Percentiles rank a stretch among this genome's conserved stretches.
These are phyloP conservation scores for Annulohypoxylon stygium DNA, from an alignment of 495 filamentous ascomycete genomes.

Conservation along the genomic window DNA sequence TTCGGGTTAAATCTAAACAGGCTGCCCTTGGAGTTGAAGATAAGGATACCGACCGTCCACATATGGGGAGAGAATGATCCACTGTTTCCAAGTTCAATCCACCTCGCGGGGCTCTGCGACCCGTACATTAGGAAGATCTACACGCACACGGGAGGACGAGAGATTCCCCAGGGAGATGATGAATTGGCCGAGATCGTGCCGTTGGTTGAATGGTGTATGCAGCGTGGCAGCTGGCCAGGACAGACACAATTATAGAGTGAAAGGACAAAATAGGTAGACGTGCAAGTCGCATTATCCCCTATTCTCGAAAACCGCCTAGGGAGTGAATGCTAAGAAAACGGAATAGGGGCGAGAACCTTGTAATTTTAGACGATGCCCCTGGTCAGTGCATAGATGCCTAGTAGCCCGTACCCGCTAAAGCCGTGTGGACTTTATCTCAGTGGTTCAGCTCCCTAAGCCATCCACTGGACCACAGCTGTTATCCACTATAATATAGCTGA, in stretches of 20 bases:
- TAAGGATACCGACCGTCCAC: slow-evolving; percentile 73
- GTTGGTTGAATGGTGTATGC: slow-evolving; percentile 58
- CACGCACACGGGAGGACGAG: slow-evolving; percentile 69
- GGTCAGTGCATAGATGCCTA: too few species aligned
- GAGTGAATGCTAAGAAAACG: background rate
- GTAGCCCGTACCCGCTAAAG: too few species aligned
- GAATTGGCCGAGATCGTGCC: slow-evolving; percentile 49
- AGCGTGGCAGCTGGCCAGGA: slow-evolving; percentile 43
- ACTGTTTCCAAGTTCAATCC: slow-evolving; percentile 65
- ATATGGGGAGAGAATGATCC: slow-evolving; percentile 72
- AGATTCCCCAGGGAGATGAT: slow-evolving; percentile 59
- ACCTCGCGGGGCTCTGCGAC: slow-evolving; percentile 69
- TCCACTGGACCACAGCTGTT: too few species aligned
- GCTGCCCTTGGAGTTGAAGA: slow-evolving; percentile 55
- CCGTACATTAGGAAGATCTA: slow-evolving; percentile 60
- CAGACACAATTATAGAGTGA: slow-evolving; percentile 12
- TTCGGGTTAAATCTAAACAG: slow-evolving; percentile 67
- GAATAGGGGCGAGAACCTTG: background rate
- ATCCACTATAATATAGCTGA: too few species aligned
- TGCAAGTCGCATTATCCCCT: too few species aligned
- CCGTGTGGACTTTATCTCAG: too few species aligned
- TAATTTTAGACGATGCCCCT: background rate
- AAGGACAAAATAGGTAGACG: background rate
- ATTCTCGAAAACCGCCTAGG: background rate
- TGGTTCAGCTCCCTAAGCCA: too few species aligned